Conservation (phyloP, 257 asterid genomes). For the Capsicum rhomboideum region DNA sequence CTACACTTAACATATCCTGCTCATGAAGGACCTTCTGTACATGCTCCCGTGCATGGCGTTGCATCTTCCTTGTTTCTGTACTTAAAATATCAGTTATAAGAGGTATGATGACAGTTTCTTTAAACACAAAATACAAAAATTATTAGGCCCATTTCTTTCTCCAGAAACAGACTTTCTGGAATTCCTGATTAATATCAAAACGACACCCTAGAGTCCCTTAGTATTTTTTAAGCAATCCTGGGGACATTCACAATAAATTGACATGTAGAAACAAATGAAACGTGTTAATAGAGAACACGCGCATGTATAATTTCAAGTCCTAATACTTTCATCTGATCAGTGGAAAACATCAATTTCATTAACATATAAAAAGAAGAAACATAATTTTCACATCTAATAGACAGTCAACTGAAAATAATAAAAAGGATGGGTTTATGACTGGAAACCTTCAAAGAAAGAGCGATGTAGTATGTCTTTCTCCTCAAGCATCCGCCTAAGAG, state of each 20-base stretch:
- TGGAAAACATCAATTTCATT: background rate
- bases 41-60: slow-evolving; percentile 56
- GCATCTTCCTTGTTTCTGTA: slow-evolving; percentile 72
- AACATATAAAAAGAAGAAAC: background rate
- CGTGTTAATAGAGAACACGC: background rate
- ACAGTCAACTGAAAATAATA: background rate
- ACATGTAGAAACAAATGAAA: background rate
- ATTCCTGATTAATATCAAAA: background rate
- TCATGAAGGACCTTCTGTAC: slow-evolving; percentile 58
- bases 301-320: background rate
- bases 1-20: slow-evolving; percentile 55
- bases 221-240: background rate
- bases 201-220: background rate
- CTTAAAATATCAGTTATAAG: background rate
- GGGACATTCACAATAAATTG: background rate
- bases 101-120: background rate
- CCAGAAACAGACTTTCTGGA: background rate
- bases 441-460: slow-evolving; percentile 58
- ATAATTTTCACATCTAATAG: background rate
- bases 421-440: background rate
- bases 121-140: background rate
- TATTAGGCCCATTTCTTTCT: background rate
- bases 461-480: slow-evolving; percentile 80
- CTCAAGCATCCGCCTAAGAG: slow-evolving; percentile 68
- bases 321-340: background rate